Percentiles rank a stretch among this genome's conserved stretches.
Conservation (phyloP, 1,139 yeast species). For the Pichia sorboxylosa region DNA sequence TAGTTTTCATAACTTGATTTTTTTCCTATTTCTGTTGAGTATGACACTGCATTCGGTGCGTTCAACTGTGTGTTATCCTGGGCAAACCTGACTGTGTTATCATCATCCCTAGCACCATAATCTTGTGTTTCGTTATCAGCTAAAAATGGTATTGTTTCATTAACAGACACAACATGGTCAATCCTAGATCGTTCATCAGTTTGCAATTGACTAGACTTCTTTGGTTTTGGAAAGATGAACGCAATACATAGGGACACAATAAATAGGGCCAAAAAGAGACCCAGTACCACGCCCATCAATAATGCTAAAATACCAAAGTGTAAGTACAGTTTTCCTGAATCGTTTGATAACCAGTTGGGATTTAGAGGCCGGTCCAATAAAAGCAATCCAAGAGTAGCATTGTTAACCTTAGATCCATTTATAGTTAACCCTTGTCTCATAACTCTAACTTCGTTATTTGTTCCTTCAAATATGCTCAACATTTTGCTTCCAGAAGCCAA, state of each 20-base stretch:
- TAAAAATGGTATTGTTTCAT: conserved; percentile 14
- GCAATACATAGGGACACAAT: conserved; percentile 28
- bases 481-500: conserved; percentile 28
- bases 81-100: too few species aligned
- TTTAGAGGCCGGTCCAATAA: conserved; percentile 59
- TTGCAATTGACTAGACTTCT: background rate
- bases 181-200: background rate
- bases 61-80: too few species aligned
- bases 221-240: conserved; percentile 17
- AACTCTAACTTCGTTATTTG: conserved; percentile 56
- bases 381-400: conserved; percentile 43
- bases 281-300: conserved; percentile 53
- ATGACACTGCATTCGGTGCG: too few species aligned
- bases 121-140: conserved; percentile 1
- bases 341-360: conserved; percentile 48
- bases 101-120: background rate
- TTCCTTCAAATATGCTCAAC: conserved; percentile 35
- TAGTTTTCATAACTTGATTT: too few species aligned
- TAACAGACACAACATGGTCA: conserved; percentile 7
- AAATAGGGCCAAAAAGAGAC: conserved; percentile 31
- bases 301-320: conserved; percentile 57
- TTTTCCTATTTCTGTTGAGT: too few species aligned
- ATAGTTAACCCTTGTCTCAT: conserved; percentile 60
- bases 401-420: conserved; percentile 10
- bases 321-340: conserved; percentile 33